Base-by-base conservation (phyloP, 1,139 yeast species). In the Candida neerlandica region DNA sequence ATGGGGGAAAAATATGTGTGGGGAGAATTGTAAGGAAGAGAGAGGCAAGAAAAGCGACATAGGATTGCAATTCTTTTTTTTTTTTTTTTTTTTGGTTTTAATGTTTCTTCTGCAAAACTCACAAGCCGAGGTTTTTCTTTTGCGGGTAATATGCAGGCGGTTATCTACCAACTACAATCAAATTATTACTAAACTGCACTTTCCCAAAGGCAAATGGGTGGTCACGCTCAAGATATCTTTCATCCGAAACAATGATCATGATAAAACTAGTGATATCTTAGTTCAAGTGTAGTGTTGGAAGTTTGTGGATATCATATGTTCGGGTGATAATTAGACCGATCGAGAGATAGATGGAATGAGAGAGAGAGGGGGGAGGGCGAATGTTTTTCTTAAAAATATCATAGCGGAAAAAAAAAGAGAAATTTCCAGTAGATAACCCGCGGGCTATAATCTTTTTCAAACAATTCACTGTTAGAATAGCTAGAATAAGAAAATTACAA, bases 381-480 rank as follows among this genome's bases (percentile, higher is more conserved):
- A 16, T 12, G 2, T 12, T 5, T 5, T 5, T 5, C 10, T 10
- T 6, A 37, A 19, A 19, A 37, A 19, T 10, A 37, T 37, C 40
- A 37, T 37, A 37, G 40, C 40, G 40, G 40, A 37, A 37, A 37
- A 37, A 37, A 37, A 37, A 9, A n/a, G 11, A 9, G 39, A 5
- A n/a, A n/a, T n/a, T n/a, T n/a, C n/a, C 6, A 10, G 23, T 18
- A 14, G 38, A 19, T 37, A 19, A n/a, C n/a, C 40, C 40, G 40
- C 40, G 40, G 40, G 15, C 3, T 5, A 19, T 5, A 19, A 19
- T 10, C 40, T 2, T n/a, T 11, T 14, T n/a, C n/a, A n/a, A n/a
- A n/a, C n/a, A n/a, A n/a, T n/a, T n/a, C n/a, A n/a, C n/a, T n/a
- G n/a, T n/a, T n/a, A n/a, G n/a, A n/a, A n/a, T n/a, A n/a, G n/a